Evolutionary conservation across 1,284 basidiomycete species (phyloP).

Genomic region (Puccinia brachypodii): DNA sequence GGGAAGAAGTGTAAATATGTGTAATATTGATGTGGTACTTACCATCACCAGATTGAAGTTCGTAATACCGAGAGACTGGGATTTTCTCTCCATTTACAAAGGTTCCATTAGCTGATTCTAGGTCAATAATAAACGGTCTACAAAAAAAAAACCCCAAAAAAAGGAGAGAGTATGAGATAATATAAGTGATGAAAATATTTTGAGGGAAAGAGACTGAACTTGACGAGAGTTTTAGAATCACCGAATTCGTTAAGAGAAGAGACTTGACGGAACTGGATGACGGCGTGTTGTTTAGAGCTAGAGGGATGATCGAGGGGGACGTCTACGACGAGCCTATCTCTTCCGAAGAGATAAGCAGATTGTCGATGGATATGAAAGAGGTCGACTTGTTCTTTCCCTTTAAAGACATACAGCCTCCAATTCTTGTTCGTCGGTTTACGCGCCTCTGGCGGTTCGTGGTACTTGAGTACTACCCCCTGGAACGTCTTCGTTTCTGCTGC

Average conservation of each 20-base stretch:
- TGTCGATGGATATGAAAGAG: constrained; percentile 85
- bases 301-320: constrained; percentile 92
- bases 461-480: constrained; percentile 85
- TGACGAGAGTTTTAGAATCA: constrained; percentile 70
- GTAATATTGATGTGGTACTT: constrained; percentile 53
- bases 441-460: constrained; percentile 98
- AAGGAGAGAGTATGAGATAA: constrained; percentile 2
- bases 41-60: constrained; percentile 84
- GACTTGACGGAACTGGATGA: constrained; percentile 86
- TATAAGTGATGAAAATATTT: background rate
- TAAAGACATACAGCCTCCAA: constrained; percentile 97
- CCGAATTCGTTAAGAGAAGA: constrained; percentile 86
- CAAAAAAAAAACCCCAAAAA: constrained; percentile 27
- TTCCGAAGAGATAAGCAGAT: constrained; percentile 88
- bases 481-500: constrained; percentile 93
- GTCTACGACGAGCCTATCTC: constrained; percentile 83
- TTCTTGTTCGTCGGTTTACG: constrained; percentile 75
- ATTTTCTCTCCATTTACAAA: constrained; percentile 83
- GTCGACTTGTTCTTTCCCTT: constrained; percentile 89
- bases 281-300: constrained; percentile 97
- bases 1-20: background rate
- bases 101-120: constrained; percentile 94
- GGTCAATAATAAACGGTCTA: constrained; percentile 91
- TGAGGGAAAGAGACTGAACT: constrained; percentile 63
- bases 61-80: constrained; percentile 84